A percentile compares a stretch with the other conserved stretches of the same genome.
phyloP scores from a whole-genome alignment of 1,284 basidiomycete genomes.

The Stygiomarasmius scandens region DNA sequence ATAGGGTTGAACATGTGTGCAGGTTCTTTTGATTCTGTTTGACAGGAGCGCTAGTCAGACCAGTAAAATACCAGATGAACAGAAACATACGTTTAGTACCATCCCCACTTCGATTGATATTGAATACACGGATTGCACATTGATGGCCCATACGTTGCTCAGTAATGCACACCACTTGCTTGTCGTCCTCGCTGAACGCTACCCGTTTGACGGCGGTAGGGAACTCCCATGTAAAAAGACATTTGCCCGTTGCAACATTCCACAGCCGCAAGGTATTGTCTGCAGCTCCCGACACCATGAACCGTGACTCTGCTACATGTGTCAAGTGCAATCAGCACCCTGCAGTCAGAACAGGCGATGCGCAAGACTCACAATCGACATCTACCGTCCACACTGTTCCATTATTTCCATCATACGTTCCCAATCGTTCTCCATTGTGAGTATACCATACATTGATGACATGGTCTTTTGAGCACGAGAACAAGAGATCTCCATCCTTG shows the following conservation, averaged over 20 bases:
- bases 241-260: slow-evolving; percentile 90
- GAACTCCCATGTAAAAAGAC: slow-evolving; percentile 95
- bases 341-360: slow-evolving; percentile 10
- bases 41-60: slow-evolving; percentile 13
- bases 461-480: slow-evolving; percentile 95
- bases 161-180: slow-evolving; percentile 88
- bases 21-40: slow-evolving; percentile 76
- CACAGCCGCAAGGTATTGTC: slow-evolving; percentile 95
- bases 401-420: slow-evolving; percentile 96
- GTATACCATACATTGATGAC: slow-evolving; percentile 97
- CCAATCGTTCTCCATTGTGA: slow-evolving; percentile 97
- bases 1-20: slow-evolving; percentile 83
- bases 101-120: slow-evolving; percentile 82
- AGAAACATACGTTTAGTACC: slow-evolving; percentile 68
- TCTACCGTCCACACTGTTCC: slow-evolving; percentile 97
- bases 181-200: slow-evolving; percentile 86
- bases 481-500: slow-evolving; percentile 93
- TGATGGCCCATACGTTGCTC: slow-evolving; percentile 96
- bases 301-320: slow-evolving; percentile 75
- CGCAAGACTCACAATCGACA: slow-evolving; percentile 81
- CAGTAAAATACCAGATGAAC: slow-evolving; percentile 8
- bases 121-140: slow-evolving; percentile 86
- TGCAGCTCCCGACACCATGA: slow-evolving; percentile 85
- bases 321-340: slow-evolving; percentile 3
- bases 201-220: slow-evolving; percentile 97